phyloP scores from a whole-genome alignment of 2,329 filamentous ascomycete genomes.

The Fusarium sacchari region DNA sequence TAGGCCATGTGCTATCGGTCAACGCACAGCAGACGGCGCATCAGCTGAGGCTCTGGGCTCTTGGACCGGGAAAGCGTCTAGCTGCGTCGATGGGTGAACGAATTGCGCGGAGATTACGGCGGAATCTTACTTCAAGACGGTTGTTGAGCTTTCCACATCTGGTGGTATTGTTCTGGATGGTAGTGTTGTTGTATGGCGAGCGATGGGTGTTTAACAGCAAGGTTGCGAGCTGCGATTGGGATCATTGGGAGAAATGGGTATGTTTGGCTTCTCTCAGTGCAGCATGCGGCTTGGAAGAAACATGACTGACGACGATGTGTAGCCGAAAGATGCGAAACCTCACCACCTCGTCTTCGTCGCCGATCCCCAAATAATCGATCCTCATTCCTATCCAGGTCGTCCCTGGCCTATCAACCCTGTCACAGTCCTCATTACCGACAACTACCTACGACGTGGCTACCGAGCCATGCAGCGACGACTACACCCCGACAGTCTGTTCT shows the following conservation, averaged over 20 bases:
- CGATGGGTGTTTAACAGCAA: slow-evolving; percentile 77
- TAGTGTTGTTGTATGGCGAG: slow-evolving; percentile 87
- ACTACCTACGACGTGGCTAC: slow-evolving; percentile 87
- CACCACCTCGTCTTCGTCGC: slow-evolving; percentile 87
- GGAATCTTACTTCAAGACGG: slow-evolving; percentile 61
- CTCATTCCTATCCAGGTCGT: slow-evolving; percentile 91
- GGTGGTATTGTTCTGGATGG: slow-evolving; percentile 77
- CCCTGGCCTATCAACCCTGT: slow-evolving; percentile 67
- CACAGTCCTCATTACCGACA: slow-evolving; percentile 77
- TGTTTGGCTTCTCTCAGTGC: slow-evolving; percentile 39
- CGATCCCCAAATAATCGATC: slow-evolving; percentile 91
- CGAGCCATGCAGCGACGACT: slow-evolving; percentile 78
- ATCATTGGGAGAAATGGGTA: slow-evolving; percentile 93
- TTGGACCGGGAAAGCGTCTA: slow-evolving; percentile 53
- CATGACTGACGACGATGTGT: slow-evolving; percentile 38
- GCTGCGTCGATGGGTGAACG: slow-evolving; percentile 46
- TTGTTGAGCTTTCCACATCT: slow-evolving; percentile 72
- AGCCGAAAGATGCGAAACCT: slow-evolving; percentile 82
- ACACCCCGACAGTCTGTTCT: slow-evolving; percentile 87
- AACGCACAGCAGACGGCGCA: slow-evolving; percentile 41
- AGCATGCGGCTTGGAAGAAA: background rate
- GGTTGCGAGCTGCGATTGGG: slow-evolving; percentile 81
- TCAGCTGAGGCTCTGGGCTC: slow-evolving; percentile 54
- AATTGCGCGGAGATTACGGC: slow-evolving; percentile 42
- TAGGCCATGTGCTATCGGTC: slow-evolving; percentile 37